Evolutionary conservation across 208 protist species (phyloP), one percentile per base, ranked within the genome.

Genomic region (Acanthamoeba castellanii): DNA sequence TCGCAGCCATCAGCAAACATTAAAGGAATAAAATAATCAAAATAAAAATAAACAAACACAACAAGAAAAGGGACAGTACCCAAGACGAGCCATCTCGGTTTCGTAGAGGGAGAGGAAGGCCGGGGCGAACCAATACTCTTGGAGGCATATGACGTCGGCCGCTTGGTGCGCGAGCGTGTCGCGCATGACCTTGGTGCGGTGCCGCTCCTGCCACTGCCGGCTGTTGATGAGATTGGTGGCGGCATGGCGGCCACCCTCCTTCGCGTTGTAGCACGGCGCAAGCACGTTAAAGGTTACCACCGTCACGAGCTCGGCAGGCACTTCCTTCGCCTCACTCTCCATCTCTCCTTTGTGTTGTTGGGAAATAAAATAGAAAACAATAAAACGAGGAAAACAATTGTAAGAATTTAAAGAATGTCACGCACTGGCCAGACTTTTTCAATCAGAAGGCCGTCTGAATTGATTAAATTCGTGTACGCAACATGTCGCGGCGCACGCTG

Each of bases 241-340:
- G 4, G 88, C 88, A 27, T 93, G 9, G 14, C 88, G 59, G 0
- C 68, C 68, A 9, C 88, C 88, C 30, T 93, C 88, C 18, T 42
- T 47, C 37, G 25, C 22, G 34, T 76, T 78, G 68, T 93, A 93
- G 34, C 88, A 93, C 25, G 88, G 88, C 25, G 88, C 88, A 4
- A 93, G 88, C 61, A 93, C 88, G 42, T 93, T 93, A 61, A 93
- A 93, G 45, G 88, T 93, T 3, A n/a, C 88, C 37, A 93, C 88
- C 16, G 50, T 45, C 82, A 89, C 78, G 22, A 13, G 14, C 70
- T n/a, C 37, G 11, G n/a, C 30, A 7, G 27, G 32, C 32, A 0
- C 70, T 81, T 50, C 5, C 72, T 76, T 66, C 11, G 14, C 20
- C 20, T 25, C 20, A 6, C 57, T 25, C 59, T 66, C 59, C 59